A percentile compares a stretch with the other conserved stretches of the same genome.
Conservation (phyloP, 257 asterid species). For the Solanum lignicaule region DNA sequence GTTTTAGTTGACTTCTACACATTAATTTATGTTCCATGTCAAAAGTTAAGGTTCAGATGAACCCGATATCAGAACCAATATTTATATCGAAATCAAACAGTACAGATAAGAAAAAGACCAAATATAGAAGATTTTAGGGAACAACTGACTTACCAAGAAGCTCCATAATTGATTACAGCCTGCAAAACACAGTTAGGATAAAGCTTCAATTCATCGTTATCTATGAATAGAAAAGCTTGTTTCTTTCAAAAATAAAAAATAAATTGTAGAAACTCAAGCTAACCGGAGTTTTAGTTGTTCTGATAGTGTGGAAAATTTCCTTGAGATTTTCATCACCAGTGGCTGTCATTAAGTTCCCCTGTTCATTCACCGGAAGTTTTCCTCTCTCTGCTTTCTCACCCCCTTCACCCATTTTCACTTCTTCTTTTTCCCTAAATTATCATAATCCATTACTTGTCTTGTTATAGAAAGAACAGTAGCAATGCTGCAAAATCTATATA, state of each 20-base stretch:
- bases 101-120: not conserved
- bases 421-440: not conserved
- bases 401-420: constrained; percentile 1
- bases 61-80: not conserved
- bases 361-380: constrained; percentile 1
- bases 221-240: not conserved
- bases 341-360: constrained; percentile 29
- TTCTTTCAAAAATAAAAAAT: not conserved
- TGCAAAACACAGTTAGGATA: constrained; percentile 25
- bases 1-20: not conserved
- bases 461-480: not conserved
- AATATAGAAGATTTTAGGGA: not conserved
- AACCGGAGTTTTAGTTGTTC: constrained; percentile 46
- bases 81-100: not conserved
- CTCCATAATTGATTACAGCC: constrained; percentile 87
- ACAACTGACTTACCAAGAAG: constrained; percentile 51
- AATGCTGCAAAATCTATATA: not conserved
- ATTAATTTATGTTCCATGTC: not conserved
- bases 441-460: not conserved
- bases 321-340: constrained; percentile 50
- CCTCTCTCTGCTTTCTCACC: constrained; percentile 8
- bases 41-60: not conserved
- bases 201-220: not conserved
- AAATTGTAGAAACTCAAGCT: constrained; percentile 2
- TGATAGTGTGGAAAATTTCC: constrained; percentile 56